Conservation (phyloP, 2,329 filamentous ascomycete species). For the Fusarium pseudonygamai region DNA sequence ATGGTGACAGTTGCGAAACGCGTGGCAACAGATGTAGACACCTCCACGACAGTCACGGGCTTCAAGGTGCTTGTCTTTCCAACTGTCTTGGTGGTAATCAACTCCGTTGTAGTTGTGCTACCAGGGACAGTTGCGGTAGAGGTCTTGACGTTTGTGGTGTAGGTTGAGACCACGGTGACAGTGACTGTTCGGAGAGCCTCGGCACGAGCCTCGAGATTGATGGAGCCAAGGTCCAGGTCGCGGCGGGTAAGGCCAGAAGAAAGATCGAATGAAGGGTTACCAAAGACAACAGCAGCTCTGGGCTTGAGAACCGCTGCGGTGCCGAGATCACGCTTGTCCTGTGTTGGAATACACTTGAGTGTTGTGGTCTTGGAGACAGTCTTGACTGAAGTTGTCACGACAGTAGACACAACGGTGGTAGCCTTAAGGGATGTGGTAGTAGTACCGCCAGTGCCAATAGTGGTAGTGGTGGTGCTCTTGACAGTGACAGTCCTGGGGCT, state of each 20-base stretch:
- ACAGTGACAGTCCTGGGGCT: slow-evolving; percentile 34
- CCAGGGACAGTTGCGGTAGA: slow-evolving; percentile 19
- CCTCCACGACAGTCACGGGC: slow-evolving; percentile 14
- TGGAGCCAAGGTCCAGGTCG: slow-evolving; percentile 13
- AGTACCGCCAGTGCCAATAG: slow-evolving; percentile 27
- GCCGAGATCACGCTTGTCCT: slow-evolving; percentile 22
- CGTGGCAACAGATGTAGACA: slow-evolving; percentile 20
- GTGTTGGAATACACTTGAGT: slow-evolving; percentile 31
- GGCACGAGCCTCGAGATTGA: slow-evolving; percentile 17
- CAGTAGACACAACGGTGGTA: slow-evolving; percentile 33
- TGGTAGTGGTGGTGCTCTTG: slow-evolving; percentile 32
- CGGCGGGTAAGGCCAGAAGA: slow-evolving; percentile 12
- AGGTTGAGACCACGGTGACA: slow-evolving; percentile 19
- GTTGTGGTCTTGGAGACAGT: slow-evolving; percentile 32
- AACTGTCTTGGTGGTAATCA: slow-evolving; percentile 17
- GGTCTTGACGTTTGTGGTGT: slow-evolving; percentile 28
- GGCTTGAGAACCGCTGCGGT: background rate
- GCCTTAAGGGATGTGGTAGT: slow-evolving; percentile 37
- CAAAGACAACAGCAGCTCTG: slow-evolving; percentile 19
- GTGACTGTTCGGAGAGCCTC: slow-evolving; percentile 17
- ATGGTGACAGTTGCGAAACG: slow-evolving; percentile 17
- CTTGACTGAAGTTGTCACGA: slow-evolving; percentile 35
- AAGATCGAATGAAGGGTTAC: slow-evolving; percentile 18
- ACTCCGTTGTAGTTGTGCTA: slow-evolving; percentile 21
- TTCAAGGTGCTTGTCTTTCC: slow-evolving; percentile 28